Percentiles rank a stretch among this genome's conserved stretches.
Evolutionary conservation across 2,329 filamentous ascomycete species (phyloP).

Genomic region (Xylariaceae sp.): DNA sequence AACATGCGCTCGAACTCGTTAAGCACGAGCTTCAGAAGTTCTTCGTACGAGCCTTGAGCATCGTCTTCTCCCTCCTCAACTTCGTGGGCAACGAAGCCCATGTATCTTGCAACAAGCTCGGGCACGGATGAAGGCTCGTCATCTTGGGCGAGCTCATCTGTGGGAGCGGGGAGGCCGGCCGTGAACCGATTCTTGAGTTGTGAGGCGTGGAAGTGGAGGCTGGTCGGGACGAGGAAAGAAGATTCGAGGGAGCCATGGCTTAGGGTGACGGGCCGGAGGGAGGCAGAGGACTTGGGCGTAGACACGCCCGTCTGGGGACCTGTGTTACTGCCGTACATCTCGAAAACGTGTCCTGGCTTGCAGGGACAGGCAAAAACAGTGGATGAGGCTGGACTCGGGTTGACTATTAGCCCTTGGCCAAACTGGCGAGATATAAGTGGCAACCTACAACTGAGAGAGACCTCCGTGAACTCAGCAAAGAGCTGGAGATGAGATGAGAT

Average conservation of each 20-base stretch:
- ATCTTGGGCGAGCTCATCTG: conserved; percentile 95
- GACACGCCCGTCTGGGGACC: conserved; percentile 93
- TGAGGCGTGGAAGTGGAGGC: conserved; percentile 90
- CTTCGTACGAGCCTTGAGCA: conserved; percentile 77
- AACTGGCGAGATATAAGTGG: no score
- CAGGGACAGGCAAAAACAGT: conserved; percentile 2
- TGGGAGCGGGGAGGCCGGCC: conserved; percentile 76
- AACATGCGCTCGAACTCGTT: conserved; percentile 97
- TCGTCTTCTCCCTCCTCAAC: conserved; percentile 91
- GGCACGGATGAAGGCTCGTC: conserved; percentile 95
- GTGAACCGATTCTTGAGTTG: conserved; percentile 89
- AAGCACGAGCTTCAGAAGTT: conserved; percentile 84
- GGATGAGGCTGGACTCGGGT: not conserved
- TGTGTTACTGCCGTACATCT: conserved; percentile 79
- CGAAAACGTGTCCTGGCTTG: conserved; percentile 40
- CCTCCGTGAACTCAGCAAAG: conserved; percentile 33
- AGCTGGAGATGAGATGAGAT: conserved; percentile 31
- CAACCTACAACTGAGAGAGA: no score
- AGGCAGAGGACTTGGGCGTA: conserved; percentile 88
- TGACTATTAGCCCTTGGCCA: not conserved
- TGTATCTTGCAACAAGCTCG: conserved; percentile 88
- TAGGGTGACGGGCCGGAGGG: conserved; percentile 83
- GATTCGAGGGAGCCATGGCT: conserved; percentile 93
- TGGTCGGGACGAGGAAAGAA: conserved; percentile 90
- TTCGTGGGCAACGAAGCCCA: conserved; percentile 82